Percentiles rank a stretch among this genome's conserved stretches.
These are phyloP conservation scores for Colletotrichum musae DNA, from an alignment of 2,329 filamentous ascomycete genomes.

Conservation along the genomic window DNA sequence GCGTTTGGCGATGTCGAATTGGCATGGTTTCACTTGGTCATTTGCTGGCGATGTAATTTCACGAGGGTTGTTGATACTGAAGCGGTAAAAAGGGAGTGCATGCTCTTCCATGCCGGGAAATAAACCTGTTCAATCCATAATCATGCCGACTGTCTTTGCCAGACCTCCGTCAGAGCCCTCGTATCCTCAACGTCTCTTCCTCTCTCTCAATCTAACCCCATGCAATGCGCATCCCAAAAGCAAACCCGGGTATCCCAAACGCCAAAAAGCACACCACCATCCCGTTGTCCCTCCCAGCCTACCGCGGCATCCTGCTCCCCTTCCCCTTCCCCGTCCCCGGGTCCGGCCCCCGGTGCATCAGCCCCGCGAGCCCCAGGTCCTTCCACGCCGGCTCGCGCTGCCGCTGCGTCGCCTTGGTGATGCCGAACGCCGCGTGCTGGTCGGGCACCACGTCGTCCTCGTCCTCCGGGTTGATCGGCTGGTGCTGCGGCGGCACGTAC, in stretches of 20 bases:
- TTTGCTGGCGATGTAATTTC: neutral
- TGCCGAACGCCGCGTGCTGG: constrained; percentile 90
- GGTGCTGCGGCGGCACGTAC: constrained; percentile 83
- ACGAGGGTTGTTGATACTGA: neutral
- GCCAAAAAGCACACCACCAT: constrained; percentile 9
- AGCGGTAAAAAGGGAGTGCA: neutral
- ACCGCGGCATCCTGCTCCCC: constrained; percentile 38
- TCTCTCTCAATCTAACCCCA: too few relatives aligned
- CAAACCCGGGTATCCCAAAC: constrained; percentile 35
- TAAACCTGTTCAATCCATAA: constrained; percentile 3
- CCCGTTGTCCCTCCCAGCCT: too few relatives aligned
- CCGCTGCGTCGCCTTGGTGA: constrained; percentile 83
- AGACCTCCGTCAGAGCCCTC: too few relatives aligned
- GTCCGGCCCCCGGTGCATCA: constrained; percentile 75
- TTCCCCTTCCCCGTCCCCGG: constrained; percentile 52
- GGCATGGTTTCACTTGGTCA: constrained; percentile 18
- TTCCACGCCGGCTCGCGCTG: constrained; percentile 82
- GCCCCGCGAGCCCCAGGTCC: constrained; percentile 79
- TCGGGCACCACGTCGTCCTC: constrained; percentile 91
- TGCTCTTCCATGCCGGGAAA: neutral
- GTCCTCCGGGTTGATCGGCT: constrained; percentile 88
- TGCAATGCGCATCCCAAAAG: neutral
- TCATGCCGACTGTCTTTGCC: neutral
- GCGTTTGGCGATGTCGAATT: constrained; percentile 42
- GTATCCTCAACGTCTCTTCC: too few relatives aligned